Evolutionary conservation across 75 land plant genomes (phyloP), one percentile per base, ranked within the genome.

Genomic region (Pinus albicaulis): DNA sequence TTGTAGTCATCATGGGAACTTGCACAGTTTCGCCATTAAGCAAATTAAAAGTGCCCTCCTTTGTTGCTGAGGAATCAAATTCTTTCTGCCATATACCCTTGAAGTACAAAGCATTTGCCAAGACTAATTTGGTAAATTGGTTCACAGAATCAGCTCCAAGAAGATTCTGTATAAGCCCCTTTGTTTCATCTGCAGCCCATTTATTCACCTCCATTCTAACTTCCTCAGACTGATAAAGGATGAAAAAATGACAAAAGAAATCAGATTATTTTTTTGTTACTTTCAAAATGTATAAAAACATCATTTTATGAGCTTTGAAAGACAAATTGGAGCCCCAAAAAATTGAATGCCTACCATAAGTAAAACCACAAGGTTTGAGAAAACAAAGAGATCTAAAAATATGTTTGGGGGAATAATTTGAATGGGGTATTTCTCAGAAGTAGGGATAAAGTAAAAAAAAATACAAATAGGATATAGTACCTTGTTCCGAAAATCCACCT

Each of bases 1-100:
- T 62, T 20, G 82, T 79, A n/a, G 80, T 80, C 91, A 90, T 90
- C 82, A 90, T 85, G n/a, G 88, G 88, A 14, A 81, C 88, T 44
- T 81, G 72, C 17, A 84, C 60, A 52, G 77, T 71, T 38, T 57
- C 76, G 16, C 87, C 92, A 57, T 78, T 59, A 25, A 82, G 78
- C 10, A 85, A 77, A 31, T 81, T 60, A 76, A 90, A 91, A 7
- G 80, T 80, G 1, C 77, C 73, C 5, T 90, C 83, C 71, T 78
- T 80, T 28, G 99, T 94, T 25, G 58, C 55, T 2, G 86, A 83
- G 55, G 88, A 68, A 76, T 92, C 92, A 72, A 96, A 92, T 64
- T 89, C 82, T 58, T 89, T 82, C 57, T 73, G 65, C 99, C 99
- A 96, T 3, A 88, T 75, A 38, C 98, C 94, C 66, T 91, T 91